These are phyloP conservation scores for Solanum peruvianum DNA, from an alignment of 257 asterid species.

Conservation along the genomic window DNA sequence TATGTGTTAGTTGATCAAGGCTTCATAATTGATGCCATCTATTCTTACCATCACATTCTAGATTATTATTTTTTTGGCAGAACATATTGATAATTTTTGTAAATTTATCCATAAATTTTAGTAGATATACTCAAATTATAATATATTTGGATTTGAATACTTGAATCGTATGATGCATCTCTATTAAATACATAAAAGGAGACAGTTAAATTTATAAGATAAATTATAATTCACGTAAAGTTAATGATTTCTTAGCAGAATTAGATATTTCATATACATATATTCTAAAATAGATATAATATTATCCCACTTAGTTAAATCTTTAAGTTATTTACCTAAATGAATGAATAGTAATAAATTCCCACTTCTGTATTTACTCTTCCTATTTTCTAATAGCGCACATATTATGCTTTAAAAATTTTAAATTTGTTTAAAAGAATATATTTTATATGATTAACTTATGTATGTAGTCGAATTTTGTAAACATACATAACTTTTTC, in stretches of 20 bases:
- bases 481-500: not conserved
- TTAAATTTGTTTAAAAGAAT: too few relatives aligned
- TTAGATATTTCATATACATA: not conserved
- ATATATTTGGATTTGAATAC: not conserved
- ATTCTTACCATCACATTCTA: not conserved
- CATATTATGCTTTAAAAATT: too few relatives aligned
- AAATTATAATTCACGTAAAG: not conserved
- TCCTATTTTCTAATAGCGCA: not conserved
- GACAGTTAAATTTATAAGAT: not conserved
- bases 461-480: not conserved
- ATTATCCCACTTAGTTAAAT: not conserved
- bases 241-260: not conserved
- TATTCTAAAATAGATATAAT: not conserved
- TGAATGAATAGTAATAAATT: not conserved
- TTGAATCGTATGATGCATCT: not conserved
- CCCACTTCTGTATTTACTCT: not conserved
- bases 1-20: not conserved
- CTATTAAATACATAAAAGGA: not conserved
- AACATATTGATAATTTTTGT: not conserved
- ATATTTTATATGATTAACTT: not conserved
- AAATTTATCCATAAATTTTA: not conserved
- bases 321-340: not conserved
- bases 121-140: not conserved
- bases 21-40: not conserved
- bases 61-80: not conserved